These are phyloP conservation scores for Ogataea pini DNA, from an alignment of 805 yeast species.

Conservation along the genomic window DNA sequence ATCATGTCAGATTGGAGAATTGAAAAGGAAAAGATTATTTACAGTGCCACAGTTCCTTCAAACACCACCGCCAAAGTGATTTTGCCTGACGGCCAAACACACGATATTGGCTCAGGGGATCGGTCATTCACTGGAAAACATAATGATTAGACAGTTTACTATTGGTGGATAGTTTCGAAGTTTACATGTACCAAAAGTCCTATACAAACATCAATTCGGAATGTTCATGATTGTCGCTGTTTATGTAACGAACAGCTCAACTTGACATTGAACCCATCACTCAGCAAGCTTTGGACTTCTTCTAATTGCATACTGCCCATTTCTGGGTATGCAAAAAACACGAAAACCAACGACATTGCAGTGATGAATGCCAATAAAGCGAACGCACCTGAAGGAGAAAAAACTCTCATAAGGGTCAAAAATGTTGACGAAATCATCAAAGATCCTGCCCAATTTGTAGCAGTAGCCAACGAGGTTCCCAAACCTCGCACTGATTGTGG, in stretches of 20 bases:
- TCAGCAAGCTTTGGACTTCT: slow-evolving; percentile 47
- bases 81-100: slow-evolving; percentile 16
- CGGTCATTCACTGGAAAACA: neutral
- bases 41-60: slow-evolving; percentile 14
- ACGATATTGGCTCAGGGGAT: slow-evolving; percentile 18
- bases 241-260: slow-evolving; percentile 37
- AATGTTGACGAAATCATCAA: slow-evolving; percentile 52
- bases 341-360: slow-evolving; percentile 42
- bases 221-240: neutral
- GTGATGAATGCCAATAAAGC: slow-evolving; percentile 47
- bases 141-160: too few relatives aligned
- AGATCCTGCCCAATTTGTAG: slow-evolving; percentile 53
- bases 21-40: slow-evolving; percentile 7
- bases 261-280: slow-evolving; percentile 49
- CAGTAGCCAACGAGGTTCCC: slow-evolving; percentile 42
- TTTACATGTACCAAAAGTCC: too few relatives aligned
- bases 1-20: slow-evolving; percentile 15
- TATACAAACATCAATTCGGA: too few relatives aligned
- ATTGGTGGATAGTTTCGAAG: too few relatives aligned
- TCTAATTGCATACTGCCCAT: slow-evolving; percentile 52
- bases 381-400: slow-evolving; percentile 56
- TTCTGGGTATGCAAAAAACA: slow-evolving; percentile 51
- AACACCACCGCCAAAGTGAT: slow-evolving; percentile 14
- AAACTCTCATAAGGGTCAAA: slow-evolving; percentile 51
- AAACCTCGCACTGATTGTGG: slow-evolving; percentile 55